phyloP scores from a whole-genome alignment of 257 asterid genomes.

The Verbena officinalis region DNA sequence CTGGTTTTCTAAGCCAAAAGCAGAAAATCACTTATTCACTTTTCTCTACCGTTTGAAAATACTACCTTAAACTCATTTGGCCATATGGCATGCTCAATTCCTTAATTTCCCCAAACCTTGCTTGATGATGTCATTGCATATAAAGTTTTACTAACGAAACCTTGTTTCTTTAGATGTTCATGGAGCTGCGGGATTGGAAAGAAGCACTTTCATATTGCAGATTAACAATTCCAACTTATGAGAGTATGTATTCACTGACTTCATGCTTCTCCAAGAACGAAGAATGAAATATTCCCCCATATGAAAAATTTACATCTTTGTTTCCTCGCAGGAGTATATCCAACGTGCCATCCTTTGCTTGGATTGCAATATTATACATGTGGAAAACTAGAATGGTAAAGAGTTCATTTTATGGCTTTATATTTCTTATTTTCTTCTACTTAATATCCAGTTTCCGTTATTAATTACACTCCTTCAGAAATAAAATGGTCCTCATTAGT shows the following conservation, averaged over 20 bases:
- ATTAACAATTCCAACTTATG: slow-evolving; percentile 67
- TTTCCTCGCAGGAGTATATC: slow-evolving; percentile 67
- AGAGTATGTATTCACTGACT: slow-evolving; percentile 52
- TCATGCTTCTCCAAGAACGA: too few relatives aligned
- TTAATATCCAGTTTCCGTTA: too few relatives aligned
- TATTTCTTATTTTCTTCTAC: not conserved
- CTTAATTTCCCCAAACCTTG: slow-evolving; percentile 1
- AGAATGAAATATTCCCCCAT: too few relatives aligned
- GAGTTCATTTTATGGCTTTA: slow-evolving; percentile 9
- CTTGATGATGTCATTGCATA: not conserved
- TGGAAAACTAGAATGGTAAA: slow-evolving; percentile 96
- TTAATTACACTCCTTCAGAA: too few relatives aligned
- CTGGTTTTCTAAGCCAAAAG: not conserved
- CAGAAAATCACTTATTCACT: not conserved
- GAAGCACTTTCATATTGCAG: slow-evolving; percentile 76
- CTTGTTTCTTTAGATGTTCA: slow-evolving; percentile 47
- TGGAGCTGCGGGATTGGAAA: slow-evolving; percentile 83
- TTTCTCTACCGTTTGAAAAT: too few relatives aligned
- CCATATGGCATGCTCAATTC: not conserved
- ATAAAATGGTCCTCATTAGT: not conserved
- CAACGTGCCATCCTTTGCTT: slow-evolving; percentile 73
- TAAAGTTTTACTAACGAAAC: slow-evolving; percentile 11
- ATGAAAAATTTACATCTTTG: not conserved
- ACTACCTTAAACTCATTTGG: too few relatives aligned
- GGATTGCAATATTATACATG: slow-evolving; percentile 86